These are phyloP conservation scores for Corylus americana DNA, from an alignment of 306 rosid genomes.

Conservation along the genomic window DNA sequence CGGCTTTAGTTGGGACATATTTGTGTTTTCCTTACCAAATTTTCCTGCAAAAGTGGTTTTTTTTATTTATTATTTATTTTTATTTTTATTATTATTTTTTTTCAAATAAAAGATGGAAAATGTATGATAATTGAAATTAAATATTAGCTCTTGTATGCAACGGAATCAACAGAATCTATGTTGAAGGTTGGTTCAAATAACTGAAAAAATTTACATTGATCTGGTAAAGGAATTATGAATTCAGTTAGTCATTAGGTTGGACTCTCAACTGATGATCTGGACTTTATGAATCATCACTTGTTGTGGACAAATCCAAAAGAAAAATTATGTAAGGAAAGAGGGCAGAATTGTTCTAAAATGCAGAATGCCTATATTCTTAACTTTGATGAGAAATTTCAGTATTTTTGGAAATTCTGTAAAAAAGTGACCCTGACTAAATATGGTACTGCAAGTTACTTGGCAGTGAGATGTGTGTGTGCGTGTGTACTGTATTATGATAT, in stretches of 20 bases:
- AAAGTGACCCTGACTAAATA: not conserved
- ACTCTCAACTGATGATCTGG: not conserved
- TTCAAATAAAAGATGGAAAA: too few species aligned
- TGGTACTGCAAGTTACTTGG: not conserved
- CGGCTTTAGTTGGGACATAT: slow-evolving; percentile 14
- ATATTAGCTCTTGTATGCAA: not conserved
- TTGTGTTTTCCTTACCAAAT: slow-evolving; percentile 13
- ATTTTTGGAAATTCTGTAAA: not conserved
- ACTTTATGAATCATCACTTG: not conserved
- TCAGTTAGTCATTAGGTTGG: not conserved
- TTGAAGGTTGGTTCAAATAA: not conserved
- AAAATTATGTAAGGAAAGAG: not conserved
- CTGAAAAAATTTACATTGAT: not conserved
- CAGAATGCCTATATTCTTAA: not conserved
- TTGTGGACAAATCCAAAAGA: not conserved
- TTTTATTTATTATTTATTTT: too few species aligned
- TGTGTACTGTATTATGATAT: slow-evolving; percentile 25
- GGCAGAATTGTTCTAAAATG: not conserved
- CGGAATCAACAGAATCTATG: not conserved
- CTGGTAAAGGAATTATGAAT: not conserved
- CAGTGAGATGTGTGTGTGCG: slow-evolving; percentile 10
- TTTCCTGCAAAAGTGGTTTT: not conserved
- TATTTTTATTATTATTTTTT: too few species aligned
- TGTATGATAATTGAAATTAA: not conserved
- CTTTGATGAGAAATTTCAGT: not conserved